Conservation (phyloP, 331 rosid species). For the Dryas integrifolia region DNA sequence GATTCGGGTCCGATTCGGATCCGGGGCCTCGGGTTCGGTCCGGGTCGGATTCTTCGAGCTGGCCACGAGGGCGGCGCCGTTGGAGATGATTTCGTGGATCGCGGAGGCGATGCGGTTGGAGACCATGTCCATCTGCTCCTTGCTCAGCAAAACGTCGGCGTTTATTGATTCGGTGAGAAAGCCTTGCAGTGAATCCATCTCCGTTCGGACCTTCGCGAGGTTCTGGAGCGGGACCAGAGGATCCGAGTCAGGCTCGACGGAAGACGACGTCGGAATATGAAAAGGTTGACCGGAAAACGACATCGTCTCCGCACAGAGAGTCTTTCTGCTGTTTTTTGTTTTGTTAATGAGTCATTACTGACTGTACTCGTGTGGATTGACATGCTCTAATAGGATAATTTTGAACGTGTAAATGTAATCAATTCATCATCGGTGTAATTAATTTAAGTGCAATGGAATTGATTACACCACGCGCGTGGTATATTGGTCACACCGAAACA, state of each 20-base stretch:
- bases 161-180: slow-evolving; percentile 53
- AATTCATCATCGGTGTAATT: too few species aligned
- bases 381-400: too few species aligned
- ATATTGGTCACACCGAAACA: too few species aligned
- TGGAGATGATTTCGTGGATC: slow-evolving; percentile 46
- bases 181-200: slow-evolving; percentile 53
- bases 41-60: slow-evolving; percentile 1
- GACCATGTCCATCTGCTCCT: slow-evolving; percentile 42
- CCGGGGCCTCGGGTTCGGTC: background rate
- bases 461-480: too few species aligned
- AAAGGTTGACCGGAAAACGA: slow-evolving; percentile 17
- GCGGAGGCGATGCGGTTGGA: slow-evolving; percentile 61
- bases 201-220: slow-evolving; percentile 43
- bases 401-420: too few species aligned
- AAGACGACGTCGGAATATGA: background rate
- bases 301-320: slow-evolving; percentile 8
- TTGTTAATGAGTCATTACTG: background rate
- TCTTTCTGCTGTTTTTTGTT: too few species aligned
- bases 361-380: too few species aligned
- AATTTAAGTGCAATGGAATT: too few species aligned
- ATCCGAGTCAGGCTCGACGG: slow-evolving; percentile 21
- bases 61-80: slow-evolving; percentile 60
- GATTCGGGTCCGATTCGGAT: background rate
- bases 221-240: slow-evolving; percentile 43
- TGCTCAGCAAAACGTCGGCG: slow-evolving; percentile 33